Evolutionary conservation across 2,329 filamentous ascomycete genomes (phyloP), one percentile per base, ranked within the genome.

Genomic region (Paraphoma chrysanthemicola): DNA sequence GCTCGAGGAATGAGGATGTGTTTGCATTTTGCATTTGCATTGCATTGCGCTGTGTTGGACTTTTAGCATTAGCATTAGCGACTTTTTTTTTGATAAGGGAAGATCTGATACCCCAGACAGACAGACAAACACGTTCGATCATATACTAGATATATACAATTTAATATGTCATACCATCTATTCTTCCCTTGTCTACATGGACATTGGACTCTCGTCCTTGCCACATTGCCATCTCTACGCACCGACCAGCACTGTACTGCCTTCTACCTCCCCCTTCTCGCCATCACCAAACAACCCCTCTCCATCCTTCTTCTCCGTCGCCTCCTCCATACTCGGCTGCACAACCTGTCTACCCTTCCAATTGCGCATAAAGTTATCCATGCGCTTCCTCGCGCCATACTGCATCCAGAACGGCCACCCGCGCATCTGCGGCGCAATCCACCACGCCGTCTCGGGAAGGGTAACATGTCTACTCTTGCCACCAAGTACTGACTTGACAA

Each of bases 341-440:
- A 59, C 66, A 42, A 78, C 75, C 64, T 77, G 71, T 48, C 76
- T 64, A 9, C 76, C 76, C 49, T 67, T 71, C 73, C 73, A 78
- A 16, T 53, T 55, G 51, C 33, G 60, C 76, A 78, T 78, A 56
- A 75, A 53, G 30, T 66, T 65, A 47, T 61, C 70, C 63, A 76
- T 53, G 48, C 61, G 60, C 73, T 80, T 78, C 60, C 88, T 77
- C 55, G 85, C n/a, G 14, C 74, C 68, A 63, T 83, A 79, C 75
- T 87, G 81, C 68, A 87, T 81, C 88, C 88, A 91, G 64, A 85
- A 77, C n/a, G 89, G 88, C 63, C 86, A 73, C 0, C 77, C 80
- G 33, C 85, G 78, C 2, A 83, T 10, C 53, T 65, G 67, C n/a
- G 72, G 70, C 18, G 74, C 68, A 54, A 74, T 17, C 2, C 59